Percentiles rank a stretch among this genome's conserved stretches.
Evolutionary conservation across 2,329 filamentous ascomycete genomes (phyloP).

Genomic region (Lasiodiplodia gonubiensis): DNA sequence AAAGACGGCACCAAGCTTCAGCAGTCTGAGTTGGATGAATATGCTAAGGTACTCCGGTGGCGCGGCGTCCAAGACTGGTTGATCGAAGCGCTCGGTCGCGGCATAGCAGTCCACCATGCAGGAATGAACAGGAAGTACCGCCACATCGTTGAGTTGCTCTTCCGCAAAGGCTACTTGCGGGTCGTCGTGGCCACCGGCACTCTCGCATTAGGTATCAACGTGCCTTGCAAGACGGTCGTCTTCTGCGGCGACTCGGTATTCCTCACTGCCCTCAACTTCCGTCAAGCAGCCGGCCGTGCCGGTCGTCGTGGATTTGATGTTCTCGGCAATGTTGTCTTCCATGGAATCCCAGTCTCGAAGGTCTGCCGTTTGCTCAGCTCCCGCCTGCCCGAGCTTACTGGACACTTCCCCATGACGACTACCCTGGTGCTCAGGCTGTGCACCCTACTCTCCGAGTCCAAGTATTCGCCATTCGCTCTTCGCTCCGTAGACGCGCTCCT

Average conservation of each 20-base stretch:
- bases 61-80: constrained; percentile 60
- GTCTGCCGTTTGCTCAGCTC: constrained; percentile 74
- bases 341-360: constrained; percentile 65
- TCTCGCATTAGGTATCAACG: constrained; percentile 75
- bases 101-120: constrained; percentile 78
- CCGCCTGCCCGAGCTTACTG: constrained; percentile 72
- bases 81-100: constrained; percentile 66
- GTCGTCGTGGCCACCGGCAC: constrained; percentile 79
- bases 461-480: constrained; percentile 66
- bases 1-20: constrained; percentile 66
- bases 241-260: constrained; percentile 76
- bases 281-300: constrained; percentile 77
- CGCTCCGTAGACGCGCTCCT: constrained; percentile 69
- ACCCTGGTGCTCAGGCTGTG: constrained; percentile 73
- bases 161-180: constrained; percentile 72
- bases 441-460: constrained; percentile 69
- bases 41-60: constrained; percentile 58
- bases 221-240: constrained; percentile 82
- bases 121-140: constrained; percentile 81
- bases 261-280: constrained; percentile 76
- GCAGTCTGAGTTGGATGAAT: constrained; percentile 63
- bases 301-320: constrained; percentile 81
- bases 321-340: constrained; percentile 81
- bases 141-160: constrained; percentile 74
- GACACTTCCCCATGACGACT: constrained; percentile 79